Evolutionary conservation across 495 filamentous ascomycete species (phyloP).

Genomic region (Lophiostoma macrostomum): DNA sequence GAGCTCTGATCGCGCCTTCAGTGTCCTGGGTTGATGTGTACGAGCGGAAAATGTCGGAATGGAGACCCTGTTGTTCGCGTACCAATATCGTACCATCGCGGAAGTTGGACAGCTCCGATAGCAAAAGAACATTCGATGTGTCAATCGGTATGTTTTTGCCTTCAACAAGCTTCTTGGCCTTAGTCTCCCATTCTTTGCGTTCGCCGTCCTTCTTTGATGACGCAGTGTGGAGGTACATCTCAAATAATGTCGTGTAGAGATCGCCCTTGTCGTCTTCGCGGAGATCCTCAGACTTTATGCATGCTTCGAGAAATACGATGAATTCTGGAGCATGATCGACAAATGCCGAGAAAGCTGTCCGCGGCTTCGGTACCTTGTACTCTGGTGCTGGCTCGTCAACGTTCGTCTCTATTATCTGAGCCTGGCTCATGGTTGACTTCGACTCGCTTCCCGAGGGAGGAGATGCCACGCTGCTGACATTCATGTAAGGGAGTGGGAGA

Average conservation of each 20-base stretch:
- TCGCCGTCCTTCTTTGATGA: conserved; percentile 68
- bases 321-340: conserved; percentile 91
- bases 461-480: conserved; percentile 46
- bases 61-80: conserved; percentile 86
- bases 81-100: conserved; percentile 86
- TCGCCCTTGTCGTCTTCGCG: conserved; percentile 72
- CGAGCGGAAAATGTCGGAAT: conserved; percentile 94
- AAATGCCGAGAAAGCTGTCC: conserved; percentile 93
- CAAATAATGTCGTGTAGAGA: conserved; percentile 92
- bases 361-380: conserved; percentile 72
- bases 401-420: conserved; percentile 43
- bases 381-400: conserved; percentile 37
- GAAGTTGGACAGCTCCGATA: conserved; percentile 91
- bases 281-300: conserved; percentile 62
- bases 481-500: conserved; percentile 85
- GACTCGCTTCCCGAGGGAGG: conserved; percentile 29
- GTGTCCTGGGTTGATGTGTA: conserved; percentile 95
- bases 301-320: conserved; percentile 85
- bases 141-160: conserved; percentile 81
- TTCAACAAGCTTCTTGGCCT: conserved; percentile 79
- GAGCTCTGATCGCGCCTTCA: conserved; percentile 78
- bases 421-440: conserved; percentile 38
- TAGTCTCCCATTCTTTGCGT: conserved; percentile 78
- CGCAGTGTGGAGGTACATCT: conserved; percentile 93
- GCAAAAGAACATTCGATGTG: conserved; percentile 86